These are phyloP conservation scores for Reticulascus tulasneorum DNA, from an alignment of 2,329 filamentous ascomycete genomes.

Conservation along the genomic window DNA sequence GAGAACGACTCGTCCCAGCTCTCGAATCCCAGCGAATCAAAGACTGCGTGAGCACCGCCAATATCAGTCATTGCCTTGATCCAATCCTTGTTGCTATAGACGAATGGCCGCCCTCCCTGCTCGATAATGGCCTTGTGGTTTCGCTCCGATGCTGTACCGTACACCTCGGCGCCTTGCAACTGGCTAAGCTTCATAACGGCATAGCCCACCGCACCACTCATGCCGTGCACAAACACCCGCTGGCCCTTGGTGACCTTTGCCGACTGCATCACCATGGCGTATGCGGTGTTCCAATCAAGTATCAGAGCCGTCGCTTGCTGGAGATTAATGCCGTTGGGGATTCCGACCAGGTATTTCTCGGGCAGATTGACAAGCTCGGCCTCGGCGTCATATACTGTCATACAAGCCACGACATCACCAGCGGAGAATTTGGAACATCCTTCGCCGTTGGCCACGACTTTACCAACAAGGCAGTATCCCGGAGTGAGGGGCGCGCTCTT, in stretches of 20 bases:
- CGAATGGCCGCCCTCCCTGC: slow-evolving; percentile 38
- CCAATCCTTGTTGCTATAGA: slow-evolving; percentile 47
- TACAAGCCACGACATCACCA: slow-evolving; percentile 29
- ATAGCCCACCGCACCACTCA: slow-evolving; percentile 46
- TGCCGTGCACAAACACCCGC: slow-evolving; percentile 46
- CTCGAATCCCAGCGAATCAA: slow-evolving; percentile 46
- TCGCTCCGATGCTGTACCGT: slow-evolving; percentile 42
- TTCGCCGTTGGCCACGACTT: slow-evolving; percentile 33
- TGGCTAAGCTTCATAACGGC: slow-evolving; percentile 37
- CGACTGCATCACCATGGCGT: slow-evolving; percentile 29
- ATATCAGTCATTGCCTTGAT: slow-evolving; percentile 38
- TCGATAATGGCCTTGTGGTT: slow-evolving; percentile 37
- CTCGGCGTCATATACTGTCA: slow-evolving; percentile 38
- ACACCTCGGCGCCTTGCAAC: slow-evolving; percentile 40
- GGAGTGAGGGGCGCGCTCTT: slow-evolving; percentile 41
- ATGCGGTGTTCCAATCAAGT: slow-evolving; percentile 43
- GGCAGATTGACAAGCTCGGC: slow-evolving; percentile 41
- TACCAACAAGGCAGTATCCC: slow-evolving; percentile 44
- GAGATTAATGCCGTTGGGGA: slow-evolving; percentile 37
- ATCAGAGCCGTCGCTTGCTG: slow-evolving; percentile 35
- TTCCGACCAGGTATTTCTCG: slow-evolving; percentile 39
- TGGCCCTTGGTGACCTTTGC: slow-evolving; percentile 38
- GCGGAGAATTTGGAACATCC: slow-evolving; percentile 23
- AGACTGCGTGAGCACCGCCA: slow-evolving; percentile 43
- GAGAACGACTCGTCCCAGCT: slow-evolving; percentile 46